Percentiles rank a stretch among this genome's conserved stretches.
phyloP scores from a whole-genome alignment of 768 basidiomycete species.

The Podaxis mareebaensis region DNA sequence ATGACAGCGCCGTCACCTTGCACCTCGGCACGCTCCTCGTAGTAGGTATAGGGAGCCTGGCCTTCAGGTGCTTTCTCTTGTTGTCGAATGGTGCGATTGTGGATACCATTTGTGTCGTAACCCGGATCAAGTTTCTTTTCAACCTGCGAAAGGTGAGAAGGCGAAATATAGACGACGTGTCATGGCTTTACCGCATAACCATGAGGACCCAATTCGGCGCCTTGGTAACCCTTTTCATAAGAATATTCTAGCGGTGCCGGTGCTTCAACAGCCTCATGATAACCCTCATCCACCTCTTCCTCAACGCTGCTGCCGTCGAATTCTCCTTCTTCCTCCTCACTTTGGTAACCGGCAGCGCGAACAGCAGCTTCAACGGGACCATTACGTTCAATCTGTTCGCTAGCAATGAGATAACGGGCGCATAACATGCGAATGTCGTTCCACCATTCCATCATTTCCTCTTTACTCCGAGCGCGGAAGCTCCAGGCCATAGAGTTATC shows the following conservation, averaged over 20 bases:
- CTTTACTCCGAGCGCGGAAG: constrained; percentile 85
- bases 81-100: constrained; percentile 7
- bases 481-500: constrained; percentile 71
- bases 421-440: constrained; percentile 95
- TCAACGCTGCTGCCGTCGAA: constrained; percentile 30
- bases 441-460: constrained; percentile 99
- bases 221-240: background rate
- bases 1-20: constrained; percentile 14
- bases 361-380: constrained; percentile 95
- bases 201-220: constrained; percentile 4
- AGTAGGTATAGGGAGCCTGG: constrained; percentile 1
- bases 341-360: constrained; percentile 82
- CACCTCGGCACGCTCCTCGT: background rate
- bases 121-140: constrained; percentile 20
- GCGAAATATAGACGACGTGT: background rate
- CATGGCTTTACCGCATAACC: constrained; percentile 8
- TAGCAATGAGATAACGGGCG: constrained; percentile 90
- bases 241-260: constrained; percentile 9
- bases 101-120: background rate
- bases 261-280: constrained; percentile 35
- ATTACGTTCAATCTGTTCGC: constrained; percentile 88
- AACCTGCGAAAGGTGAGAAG: constrained; percentile 12
- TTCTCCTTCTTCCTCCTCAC: constrained; percentile 71
- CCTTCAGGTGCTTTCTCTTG: constrained; percentile 17
- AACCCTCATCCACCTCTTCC: constrained; percentile 36